Conservation (phyloP, 2,329 filamentous ascomycete genomes). For the Ophiostoma quercus region DNA sequence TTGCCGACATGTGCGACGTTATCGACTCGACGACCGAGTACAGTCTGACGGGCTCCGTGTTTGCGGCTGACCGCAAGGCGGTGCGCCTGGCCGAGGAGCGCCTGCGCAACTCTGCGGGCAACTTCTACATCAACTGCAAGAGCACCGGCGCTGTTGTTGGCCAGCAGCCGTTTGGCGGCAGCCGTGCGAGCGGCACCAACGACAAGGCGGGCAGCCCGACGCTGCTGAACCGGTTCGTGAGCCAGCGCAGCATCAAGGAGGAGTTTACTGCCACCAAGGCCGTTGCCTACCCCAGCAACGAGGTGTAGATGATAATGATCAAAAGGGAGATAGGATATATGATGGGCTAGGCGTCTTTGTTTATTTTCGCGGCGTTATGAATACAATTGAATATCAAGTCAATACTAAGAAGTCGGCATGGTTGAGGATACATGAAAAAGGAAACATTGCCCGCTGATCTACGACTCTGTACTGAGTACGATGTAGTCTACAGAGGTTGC, state of each 20-base stretch:
- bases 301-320: slow-evolving; percentile 40
- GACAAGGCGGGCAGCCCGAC: slow-evolving; percentile 52
- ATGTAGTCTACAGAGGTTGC: neutral
- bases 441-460: neutral
- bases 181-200: slow-evolving; percentile 49
- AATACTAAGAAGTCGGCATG: neutral
- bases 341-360: neutral
- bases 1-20: slow-evolving; percentile 51
- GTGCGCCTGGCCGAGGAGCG: slow-evolving; percentile 47
- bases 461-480: neutral
- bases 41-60: slow-evolving; percentile 46
- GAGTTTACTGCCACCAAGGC: slow-evolving; percentile 61
- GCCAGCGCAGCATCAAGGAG: slow-evolving; percentile 56
- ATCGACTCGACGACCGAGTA: slow-evolving; percentile 72
- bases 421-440: neutral
- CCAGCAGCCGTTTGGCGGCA: slow-evolving; percentile 53
- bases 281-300: slow-evolving; percentile 68
- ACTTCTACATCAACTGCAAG: slow-evolving; percentile 56
- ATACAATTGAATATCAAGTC: neutral
- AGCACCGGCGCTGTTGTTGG: slow-evolving; percentile 52
- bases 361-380: slow-evolving; percentile 4
- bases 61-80: slow-evolving; percentile 44
- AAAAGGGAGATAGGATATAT: neutral
- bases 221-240: slow-evolving; percentile 48
- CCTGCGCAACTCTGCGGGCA: slow-evolving; percentile 51